These are phyloP conservation scores for Eimeria maxima DNA, from an alignment of 169 alveolate genomes.

Conservation along the genomic window DNA sequence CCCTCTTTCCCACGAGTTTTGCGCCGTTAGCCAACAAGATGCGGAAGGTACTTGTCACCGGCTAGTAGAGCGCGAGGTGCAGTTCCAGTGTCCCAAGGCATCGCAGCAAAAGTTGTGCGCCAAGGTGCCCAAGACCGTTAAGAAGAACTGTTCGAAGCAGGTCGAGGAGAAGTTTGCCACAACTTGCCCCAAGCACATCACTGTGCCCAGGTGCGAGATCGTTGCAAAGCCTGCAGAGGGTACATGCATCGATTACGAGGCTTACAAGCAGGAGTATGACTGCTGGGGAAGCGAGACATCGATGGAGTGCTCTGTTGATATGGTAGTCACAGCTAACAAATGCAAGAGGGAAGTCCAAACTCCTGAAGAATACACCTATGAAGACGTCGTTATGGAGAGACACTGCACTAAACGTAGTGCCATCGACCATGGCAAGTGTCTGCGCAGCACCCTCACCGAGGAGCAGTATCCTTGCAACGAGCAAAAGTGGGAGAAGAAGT, in stretches of 20 bases:
- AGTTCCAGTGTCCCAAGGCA: constrained; percentile 79
- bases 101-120: constrained; percentile 79
- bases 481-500: constrained; percentile 74
- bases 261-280: constrained; percentile 55
- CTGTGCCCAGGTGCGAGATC: constrained; percentile 76
- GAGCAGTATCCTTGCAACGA: constrained; percentile 82
- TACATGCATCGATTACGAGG: constrained; percentile 71
- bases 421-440: constrained; percentile 77
- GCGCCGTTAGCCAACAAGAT: constrained; percentile 69
- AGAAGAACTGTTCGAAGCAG: constrained; percentile 59
- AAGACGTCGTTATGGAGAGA: constrained; percentile 75
- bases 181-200: constrained; percentile 66
- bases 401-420: constrained; percentile 68
- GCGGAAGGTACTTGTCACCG: constrained; percentile 56
- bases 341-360: constrained; percentile 79
- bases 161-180: constrained; percentile 62
- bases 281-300: constrained; percentile 82
- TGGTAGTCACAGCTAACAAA: constrained; percentile 62
- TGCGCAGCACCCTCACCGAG: constrained; percentile 44
- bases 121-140: constrained; percentile 76
- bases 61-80: constrained; percentile 72
- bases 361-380: constrained; percentile 70
- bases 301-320: constrained; percentile 76
- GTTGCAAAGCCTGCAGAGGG: constrained; percentile 54
- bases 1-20: constrained; percentile 43